A percentile compares a stretch with the other conserved stretches of the same genome.
These are phyloP conservation scores for Cylindrotheca fusiformis DNA, from an alignment of 108 stramenopile species.

Conservation along the genomic window DNA sequence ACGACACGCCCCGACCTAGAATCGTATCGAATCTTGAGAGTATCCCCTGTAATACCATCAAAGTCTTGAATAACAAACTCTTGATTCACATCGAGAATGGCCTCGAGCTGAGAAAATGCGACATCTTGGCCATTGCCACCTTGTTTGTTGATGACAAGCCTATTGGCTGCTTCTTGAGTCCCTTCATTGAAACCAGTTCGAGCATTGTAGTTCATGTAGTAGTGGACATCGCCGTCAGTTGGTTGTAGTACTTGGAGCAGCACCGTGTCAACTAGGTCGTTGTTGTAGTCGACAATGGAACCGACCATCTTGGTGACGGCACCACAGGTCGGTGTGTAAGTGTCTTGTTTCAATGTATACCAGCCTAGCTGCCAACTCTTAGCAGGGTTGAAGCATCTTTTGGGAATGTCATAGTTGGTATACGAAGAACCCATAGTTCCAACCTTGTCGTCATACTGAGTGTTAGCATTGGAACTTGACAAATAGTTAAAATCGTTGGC, in stretches of 20 bases:
- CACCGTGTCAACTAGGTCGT: slow-evolving; percentile 10
- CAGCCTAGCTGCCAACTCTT: slow-evolving; percentile 60
- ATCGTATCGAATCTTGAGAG: background rate
- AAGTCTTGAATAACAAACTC: background rate
- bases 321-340: background rate
- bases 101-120: background rate
- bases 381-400: slow-evolving; percentile 56
- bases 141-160: background rate
- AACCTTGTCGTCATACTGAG: slow-evolving; percentile 51
- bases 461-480: background rate
- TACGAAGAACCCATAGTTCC: slow-evolving; percentile 54
- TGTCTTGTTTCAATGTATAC: slow-evolving; percentile 30
- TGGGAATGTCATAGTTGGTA: slow-evolving; percentile 26
- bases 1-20: background rate
- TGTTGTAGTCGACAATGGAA: background rate
- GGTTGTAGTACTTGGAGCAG: background rate
- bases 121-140: background rate
- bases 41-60: background rate
- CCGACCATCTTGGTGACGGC: background rate
- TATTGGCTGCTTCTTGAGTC: slow-evolving; percentile 28
- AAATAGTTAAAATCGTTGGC: slow-evolving; percentile 21
- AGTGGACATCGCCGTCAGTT: background rate
- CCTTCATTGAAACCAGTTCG: slow-evolving; percentile 40
- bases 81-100: background rate
- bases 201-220: slow-evolving; percentile 43